Evolutionary conservation across 208 protist species (phyloP).

Genomic region (Phytomonas sp.): DNA sequence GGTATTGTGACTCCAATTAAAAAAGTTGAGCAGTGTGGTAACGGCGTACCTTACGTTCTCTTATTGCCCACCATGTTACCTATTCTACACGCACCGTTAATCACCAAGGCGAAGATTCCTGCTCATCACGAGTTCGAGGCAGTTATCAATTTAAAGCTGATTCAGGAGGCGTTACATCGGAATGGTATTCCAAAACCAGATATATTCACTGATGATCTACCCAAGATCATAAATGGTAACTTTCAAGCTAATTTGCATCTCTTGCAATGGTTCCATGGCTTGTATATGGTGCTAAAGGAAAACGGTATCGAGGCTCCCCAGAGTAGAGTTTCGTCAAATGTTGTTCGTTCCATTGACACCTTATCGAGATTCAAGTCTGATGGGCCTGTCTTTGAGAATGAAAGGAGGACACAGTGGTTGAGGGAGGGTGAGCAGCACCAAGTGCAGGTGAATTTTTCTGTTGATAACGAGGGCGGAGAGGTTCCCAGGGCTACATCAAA

Average conservation of each 20-base stretch:
- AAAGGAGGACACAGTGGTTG: not conserved
- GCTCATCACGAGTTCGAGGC: slow-evolving; percentile 92
- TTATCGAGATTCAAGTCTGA: not conserved
- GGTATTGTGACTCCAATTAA: slow-evolving; percentile 24
- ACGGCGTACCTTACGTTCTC: slow-evolving; percentile 89
- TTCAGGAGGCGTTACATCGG: slow-evolving; percentile 89
- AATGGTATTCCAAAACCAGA: slow-evolving; percentile 71
- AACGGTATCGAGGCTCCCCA: slow-evolving; percentile 27
- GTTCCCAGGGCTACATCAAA: not conserved
- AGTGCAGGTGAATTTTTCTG: not conserved
- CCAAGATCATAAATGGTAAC: slow-evolving; percentile 90
- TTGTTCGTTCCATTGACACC: not conserved
- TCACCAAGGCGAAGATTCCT: slow-evolving; percentile 79
- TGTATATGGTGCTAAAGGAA: slow-evolving; percentile 36
- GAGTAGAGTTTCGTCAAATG: slow-evolving; percentile 12
- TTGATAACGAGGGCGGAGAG: not conserved
- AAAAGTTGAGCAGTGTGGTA: slow-evolving; percentile 80
- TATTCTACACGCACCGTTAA: slow-evolving; percentile 61
- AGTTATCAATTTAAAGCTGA: slow-evolving; percentile 93
- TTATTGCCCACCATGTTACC: slow-evolving; percentile 90
- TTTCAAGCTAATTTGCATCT: slow-evolving; percentile 97
- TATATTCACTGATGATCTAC: slow-evolving; percentile 67
- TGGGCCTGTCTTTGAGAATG: not conserved
- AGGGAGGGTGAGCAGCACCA: not conserved
- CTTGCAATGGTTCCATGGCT: slow-evolving; percentile 93